Conservation (phyloP, 805 yeast genomes). For the Kockiozyma suomiensis region DNA sequence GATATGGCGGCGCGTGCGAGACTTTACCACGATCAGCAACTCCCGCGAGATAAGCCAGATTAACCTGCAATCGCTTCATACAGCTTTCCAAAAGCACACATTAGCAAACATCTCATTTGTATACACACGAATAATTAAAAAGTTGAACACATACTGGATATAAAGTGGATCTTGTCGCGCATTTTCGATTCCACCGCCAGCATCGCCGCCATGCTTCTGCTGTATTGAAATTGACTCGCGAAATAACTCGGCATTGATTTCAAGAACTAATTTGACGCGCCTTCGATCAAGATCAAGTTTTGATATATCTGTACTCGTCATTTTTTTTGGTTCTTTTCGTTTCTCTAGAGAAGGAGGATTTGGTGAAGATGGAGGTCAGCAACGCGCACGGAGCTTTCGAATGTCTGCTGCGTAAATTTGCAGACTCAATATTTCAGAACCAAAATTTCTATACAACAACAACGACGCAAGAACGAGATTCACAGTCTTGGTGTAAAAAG, state of each 20-base stretch:
- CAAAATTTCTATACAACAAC: too few relatives aligned
- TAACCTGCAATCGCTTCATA: slow-evolving; percentile 43
- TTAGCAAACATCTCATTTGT: not conserved
- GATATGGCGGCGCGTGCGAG: slow-evolving; percentile 34
- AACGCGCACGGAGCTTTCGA: too few relatives aligned
- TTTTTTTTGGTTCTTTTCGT: not conserved
- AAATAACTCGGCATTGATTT: slow-evolving; percentile 41
- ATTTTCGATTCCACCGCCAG: slow-evolving; percentile 19
- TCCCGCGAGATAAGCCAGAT: slow-evolving; percentile 43
- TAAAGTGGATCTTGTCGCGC: slow-evolving; percentile 33
- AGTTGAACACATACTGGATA: slow-evolving; percentile 17
- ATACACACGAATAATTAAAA: not conserved
- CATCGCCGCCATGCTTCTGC: slow-evolving; percentile 13
- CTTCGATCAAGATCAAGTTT: slow-evolving; percentile 37
- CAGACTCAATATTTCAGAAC: too few relatives aligned
- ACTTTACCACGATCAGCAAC: slow-evolving; percentile 38
- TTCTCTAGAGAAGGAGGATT: too few relatives aligned
- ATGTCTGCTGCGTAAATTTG: too few relatives aligned
- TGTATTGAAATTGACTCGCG: slow-evolving; percentile 33
- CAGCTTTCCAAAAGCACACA: slow-evolving; percentile 24
- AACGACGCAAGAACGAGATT: too few relatives aligned
- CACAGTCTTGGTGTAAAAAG: too few relatives aligned
- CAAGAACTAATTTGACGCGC: slow-evolving; percentile 40
- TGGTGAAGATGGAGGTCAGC: too few relatives aligned
- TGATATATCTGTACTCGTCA: slow-evolving; percentile 14